Percentiles rank a stretch among this genome's conserved stretches.
Conservation (phyloP, 2,329 filamentous ascomycete genomes). For the Colletotrichum godetiae region DNA sequence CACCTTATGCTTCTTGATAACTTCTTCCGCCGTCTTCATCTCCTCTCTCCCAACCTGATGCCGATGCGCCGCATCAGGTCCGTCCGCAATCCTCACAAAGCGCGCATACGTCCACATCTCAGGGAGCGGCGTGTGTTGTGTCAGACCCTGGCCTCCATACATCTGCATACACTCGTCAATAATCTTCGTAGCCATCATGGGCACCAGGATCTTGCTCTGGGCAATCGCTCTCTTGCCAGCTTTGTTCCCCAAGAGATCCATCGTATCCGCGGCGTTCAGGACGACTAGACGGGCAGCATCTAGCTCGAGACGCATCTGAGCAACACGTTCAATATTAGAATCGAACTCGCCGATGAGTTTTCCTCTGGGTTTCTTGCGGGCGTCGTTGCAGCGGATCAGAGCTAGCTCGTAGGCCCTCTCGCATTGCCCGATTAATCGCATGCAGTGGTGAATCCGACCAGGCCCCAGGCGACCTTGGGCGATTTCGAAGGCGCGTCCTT, state of each 20-base stretch:
- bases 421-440: neutral
- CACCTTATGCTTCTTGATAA: conserved; percentile 69
- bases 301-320: neutral
- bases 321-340: neutral
- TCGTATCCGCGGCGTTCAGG: neutral
- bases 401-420: neutral
- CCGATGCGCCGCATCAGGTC: conserved; percentile 94
- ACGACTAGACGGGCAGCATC: neutral
- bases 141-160: conserved; percentile 90
- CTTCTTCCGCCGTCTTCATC: conserved; percentile 74
- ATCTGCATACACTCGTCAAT: conserved; percentile 95
- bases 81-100: conserved; percentile 88
- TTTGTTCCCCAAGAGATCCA: conserved; percentile 67
- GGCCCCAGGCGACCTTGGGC: neutral
- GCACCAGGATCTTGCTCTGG: conserved; percentile 94
- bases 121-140: conserved; percentile 94
- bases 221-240: conserved; percentile 92
- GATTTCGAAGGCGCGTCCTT: neutral
- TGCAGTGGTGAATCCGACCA: neutral
- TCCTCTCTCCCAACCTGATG: conserved; percentile 84
- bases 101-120: conserved; percentile 85
- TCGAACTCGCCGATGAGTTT: neutral
- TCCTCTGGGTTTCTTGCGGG: neutral
- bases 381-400: neutral
- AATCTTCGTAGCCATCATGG: conserved; percentile 83